Evolutionary conservation across 805 yeast species (phyloP).

Genomic region (Yamadazyma insecticola): DNA sequence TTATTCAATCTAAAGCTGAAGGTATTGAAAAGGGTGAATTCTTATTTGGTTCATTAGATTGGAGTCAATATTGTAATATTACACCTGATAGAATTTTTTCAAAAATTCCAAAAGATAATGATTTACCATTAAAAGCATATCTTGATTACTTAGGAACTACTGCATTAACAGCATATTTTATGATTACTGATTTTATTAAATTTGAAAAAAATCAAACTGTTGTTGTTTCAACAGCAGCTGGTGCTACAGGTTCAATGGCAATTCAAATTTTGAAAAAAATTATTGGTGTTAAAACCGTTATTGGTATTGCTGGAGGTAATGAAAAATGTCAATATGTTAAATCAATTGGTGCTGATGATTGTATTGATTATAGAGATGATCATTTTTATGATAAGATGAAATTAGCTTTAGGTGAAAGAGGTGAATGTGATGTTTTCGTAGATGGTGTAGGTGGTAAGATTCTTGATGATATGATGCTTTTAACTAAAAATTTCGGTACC

Average conservation of each 20-base stretch:
- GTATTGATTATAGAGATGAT: slow-evolving; percentile 49
- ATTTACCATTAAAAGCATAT: slow-evolving; percentile 19
- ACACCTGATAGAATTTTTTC: slow-evolving; percentile 11
- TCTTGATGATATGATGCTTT: slow-evolving; percentile 13
- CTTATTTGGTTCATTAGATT: slow-evolving; percentile 14
- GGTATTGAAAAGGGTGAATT: slow-evolving; percentile 22
- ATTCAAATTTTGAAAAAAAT: slow-evolving; percentile 27
- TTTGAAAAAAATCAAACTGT: slow-evolving; percentile 16
- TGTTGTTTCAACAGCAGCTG: slow-evolving; percentile 29
- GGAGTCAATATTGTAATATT: slow-evolving; percentile 22
- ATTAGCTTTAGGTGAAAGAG: slow-evolving; percentile 25
- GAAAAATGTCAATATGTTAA: slow-evolving; percentile 53
- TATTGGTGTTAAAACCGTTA: slow-evolving; percentile 21
- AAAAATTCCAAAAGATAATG: slow-evolving; percentile 11
- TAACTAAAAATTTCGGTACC: slow-evolving; percentile 17
- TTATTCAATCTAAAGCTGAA: slow-evolving; percentile 19
- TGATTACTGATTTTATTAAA: slow-evolving; percentile 29
- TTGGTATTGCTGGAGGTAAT: slow-evolving; percentile 29
- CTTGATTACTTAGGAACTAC: slow-evolving; percentile 23
- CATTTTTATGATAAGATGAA: slow-evolving; percentile 12
- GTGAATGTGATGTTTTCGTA: slow-evolving; percentile 32
- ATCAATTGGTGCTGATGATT: slow-evolving; percentile 48
- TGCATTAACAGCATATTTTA: slow-evolving; percentile 28
- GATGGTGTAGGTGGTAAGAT: slow-evolving; percentile 23
- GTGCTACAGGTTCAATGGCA: slow-evolving; percentile 30